Percentiles rank a stretch among this genome's conserved stretches.
phyloP scores from a whole-genome alignment of 2,329 filamentous ascomycete species.

The Aspergillus unguis region DNA sequence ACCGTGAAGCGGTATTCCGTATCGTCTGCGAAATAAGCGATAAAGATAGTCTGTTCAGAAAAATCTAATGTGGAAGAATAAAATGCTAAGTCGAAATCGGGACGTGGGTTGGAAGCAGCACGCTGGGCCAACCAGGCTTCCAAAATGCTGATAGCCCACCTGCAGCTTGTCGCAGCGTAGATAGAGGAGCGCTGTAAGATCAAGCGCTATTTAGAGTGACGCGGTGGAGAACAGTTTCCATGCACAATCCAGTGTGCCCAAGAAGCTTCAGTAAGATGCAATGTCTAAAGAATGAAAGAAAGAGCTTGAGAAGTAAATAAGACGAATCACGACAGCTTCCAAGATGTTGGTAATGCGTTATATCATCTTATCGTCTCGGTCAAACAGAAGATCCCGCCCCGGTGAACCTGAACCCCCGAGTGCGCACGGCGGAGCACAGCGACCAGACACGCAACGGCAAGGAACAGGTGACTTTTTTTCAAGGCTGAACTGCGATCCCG shows the following conservation, averaged over 20 bases:
- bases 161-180: background rate
- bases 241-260: too few species aligned
- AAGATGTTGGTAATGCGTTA: background rate
- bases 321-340: background rate
- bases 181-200: background rate
- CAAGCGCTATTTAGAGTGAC: background rate
- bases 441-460: constrained; percentile 29
- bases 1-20: background rate
- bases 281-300: background rate
- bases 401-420: constrained; percentile 16
- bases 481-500: constrained; percentile 12
- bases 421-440: constrained; percentile 21
- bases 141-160: constrained; percentile 1
- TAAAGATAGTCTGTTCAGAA: background rate
- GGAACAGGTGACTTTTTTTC: constrained; percentile 36
- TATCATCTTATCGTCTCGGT: constrained; percentile 16
- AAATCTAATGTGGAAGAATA: constrained; percentile 4
- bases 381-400: constrained; percentile 16
- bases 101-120: constrained; percentile 1
- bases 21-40: background rate
- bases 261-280: too few species aligned
- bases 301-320: background rate
- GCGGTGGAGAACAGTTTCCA: too few species aligned
- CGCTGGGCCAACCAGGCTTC: constrained; percentile 11
- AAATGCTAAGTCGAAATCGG: background rate